Base-by-base conservation (phyloP, 2,329 filamentous ascomycete genomes). In the Epichloe uncinata region DNA sequence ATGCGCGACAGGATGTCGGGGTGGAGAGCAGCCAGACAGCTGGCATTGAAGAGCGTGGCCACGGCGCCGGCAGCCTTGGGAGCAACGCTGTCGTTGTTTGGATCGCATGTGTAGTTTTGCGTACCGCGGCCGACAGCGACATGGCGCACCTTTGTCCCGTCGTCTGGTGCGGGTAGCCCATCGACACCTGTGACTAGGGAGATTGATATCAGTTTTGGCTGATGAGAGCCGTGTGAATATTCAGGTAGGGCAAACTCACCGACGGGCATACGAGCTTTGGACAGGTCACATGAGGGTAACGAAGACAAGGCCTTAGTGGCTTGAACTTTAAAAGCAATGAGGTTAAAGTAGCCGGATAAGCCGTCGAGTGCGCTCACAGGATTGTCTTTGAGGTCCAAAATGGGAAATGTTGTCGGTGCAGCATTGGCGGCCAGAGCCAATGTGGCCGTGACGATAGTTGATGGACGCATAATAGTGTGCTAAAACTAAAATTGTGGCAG, bases 21-120 rank as follows among this genome's bases (percentile, higher is more conserved):
- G 59, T 81, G 82, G 56, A 78, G 72, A 41, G 84, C 75, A 6
- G 84, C 85, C 35, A 91, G 67, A 69, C 91, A 96, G 57, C 82
- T 86, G 52, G 82, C 85, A 68, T 96, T 89, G 81, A 86, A 96
- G 59, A 97, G 85, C 1, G 79, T 82, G 49, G 91, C 91, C 0
- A 87, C 63, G 49, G 91, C 91, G 55, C 91, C 91, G 46, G 73
- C 66, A 16, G 82, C 73, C 9, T 71, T 73, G 13, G 91, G 90
- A 0, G 69, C 69, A 0, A 79, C 76, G 3, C 76, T 77, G 2
- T 77, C 63, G 57, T 84, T 77, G 54, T 68, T 68, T 49, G 75
- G 69, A 52, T 78, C 72, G 73, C 91, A 96, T 47, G 87, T 94
- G 73, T 96, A 97, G 75, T 96, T 96, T 70, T 96, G 83, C 7